These are phyloP conservation scores for Paramecium octaurelia DNA, from an alignment of 73 alveolate genomes.

Conservation along the genomic window DNA sequence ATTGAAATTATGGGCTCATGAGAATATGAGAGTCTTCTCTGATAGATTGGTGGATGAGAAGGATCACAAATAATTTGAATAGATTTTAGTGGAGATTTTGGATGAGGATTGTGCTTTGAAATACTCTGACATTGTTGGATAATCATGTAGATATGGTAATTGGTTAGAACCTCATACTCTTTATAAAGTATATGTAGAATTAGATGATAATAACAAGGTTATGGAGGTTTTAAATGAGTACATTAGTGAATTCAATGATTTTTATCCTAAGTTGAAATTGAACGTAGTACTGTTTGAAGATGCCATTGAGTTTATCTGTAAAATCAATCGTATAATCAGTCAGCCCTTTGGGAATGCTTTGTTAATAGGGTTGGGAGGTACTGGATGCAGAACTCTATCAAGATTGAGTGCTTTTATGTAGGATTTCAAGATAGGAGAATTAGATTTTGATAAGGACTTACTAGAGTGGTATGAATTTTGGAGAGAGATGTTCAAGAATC, in stretches of 20 bases:
- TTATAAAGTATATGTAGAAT: constrained; percentile 8
- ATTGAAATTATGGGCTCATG: constrained; percentile 92
- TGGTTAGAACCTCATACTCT: constrained; percentile 48
- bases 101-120: constrained; percentile 57
- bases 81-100: constrained; percentile 73
- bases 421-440: constrained; percentile 79
- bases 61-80: constrained; percentile 76
- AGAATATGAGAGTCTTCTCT: constrained; percentile 86
- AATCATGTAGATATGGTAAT: background rate
- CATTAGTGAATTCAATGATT: constrained; percentile 76
- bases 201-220: constrained; percentile 9
- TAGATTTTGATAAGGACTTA: constrained; percentile 84
- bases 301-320: constrained; percentile 82
- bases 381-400: constrained; percentile 64
- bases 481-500: constrained; percentile 75
- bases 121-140: background rate
- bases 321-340: constrained; percentile 81
- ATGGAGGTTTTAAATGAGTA: constrained; percentile 24
- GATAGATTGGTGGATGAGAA: constrained; percentile 91
- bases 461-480: constrained; percentile 87
- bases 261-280: constrained; percentile 77
- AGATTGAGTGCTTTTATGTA: constrained; percentile 84
- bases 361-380: constrained; percentile 90
- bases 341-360: constrained; percentile 88
- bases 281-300: constrained; percentile 84